A percentile compares a stretch with the other conserved stretches of the same genome.
Conservation (phyloP, 495 filamentous ascomycete species). For the Apiosordaria backusii region DNA sequence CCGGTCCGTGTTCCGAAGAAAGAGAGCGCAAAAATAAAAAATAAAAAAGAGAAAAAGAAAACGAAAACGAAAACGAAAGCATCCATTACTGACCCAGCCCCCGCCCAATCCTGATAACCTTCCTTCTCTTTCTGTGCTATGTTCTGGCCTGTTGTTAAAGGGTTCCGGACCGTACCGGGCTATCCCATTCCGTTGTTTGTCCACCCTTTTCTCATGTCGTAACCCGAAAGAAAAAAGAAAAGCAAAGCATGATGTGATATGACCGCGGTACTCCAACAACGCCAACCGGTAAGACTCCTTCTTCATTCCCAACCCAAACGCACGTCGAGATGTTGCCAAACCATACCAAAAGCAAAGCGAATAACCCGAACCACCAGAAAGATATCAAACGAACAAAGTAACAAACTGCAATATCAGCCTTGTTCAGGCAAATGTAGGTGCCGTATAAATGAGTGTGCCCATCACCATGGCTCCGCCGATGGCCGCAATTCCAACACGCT, state of each 20-base stretch:
- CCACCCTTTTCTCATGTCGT: background rate
- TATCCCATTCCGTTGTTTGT: background rate
- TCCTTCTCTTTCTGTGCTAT: background rate
- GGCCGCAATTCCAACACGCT: slow-evolving; percentile 39
- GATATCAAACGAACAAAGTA: background rate
- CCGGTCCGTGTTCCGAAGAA: background rate
- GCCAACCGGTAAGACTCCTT: background rate
- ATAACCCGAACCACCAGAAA: background rate
- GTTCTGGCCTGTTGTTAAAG: background rate
- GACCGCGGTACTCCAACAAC: background rate
- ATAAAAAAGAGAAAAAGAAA: too few relatives aligned
- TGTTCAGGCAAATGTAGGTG: slow-evolving; percentile 35
- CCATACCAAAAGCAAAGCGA: background rate
- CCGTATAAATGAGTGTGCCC: slow-evolving; percentile 39
- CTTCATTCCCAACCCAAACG: background rate
- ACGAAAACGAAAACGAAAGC: too few relatives aligned
- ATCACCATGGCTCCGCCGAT: slow-evolving; percentile 42
- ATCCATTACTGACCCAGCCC: background rate
- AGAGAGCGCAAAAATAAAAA: background rate
- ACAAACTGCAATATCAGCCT: background rate
- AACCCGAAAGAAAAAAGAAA: background rate
- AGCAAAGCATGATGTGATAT: background rate
- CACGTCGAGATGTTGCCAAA: background rate
- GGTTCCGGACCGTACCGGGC: background rate
- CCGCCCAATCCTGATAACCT: background rate